These are phyloP conservation scores for Fusarium annulatum DNA, from an alignment of 2,329 filamentous ascomycete species.

Conservation along the genomic window DNA sequence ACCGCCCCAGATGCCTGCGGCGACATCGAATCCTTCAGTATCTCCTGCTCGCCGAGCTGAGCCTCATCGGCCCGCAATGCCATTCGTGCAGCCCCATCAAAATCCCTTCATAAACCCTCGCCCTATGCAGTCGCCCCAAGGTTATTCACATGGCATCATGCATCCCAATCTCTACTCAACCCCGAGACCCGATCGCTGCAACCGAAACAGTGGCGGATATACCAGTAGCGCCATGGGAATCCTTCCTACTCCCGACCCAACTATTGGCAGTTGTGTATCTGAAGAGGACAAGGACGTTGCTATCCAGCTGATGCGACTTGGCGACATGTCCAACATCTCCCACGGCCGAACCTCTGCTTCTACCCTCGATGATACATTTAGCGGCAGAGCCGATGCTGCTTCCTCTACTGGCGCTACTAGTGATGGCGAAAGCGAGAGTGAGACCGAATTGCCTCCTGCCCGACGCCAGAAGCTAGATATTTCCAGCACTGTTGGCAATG, in stretches of 20 bases:
- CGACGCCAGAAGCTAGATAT: constrained; percentile 68
- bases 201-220: constrained; percentile 72
- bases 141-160: constrained; percentile 64
- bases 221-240: constrained; percentile 64
- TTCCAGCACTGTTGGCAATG: constrained; percentile 56
- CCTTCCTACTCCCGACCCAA: constrained; percentile 95
- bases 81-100: constrained; percentile 80
- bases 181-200: constrained; percentile 70
- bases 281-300: constrained; percentile 95
- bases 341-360: constrained; percentile 94
- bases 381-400: constrained; percentile 84
- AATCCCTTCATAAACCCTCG: constrained; percentile 83
- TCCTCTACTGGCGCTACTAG: constrained; percentile 89
- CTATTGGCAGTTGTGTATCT: constrained; percentile 94
- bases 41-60: constrained; percentile 88
- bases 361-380: constrained; percentile 92
- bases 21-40: constrained; percentile 96
- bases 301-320: constrained; percentile 94
- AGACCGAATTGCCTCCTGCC: constrained; percentile 68
- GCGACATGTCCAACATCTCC: constrained; percentile 92
- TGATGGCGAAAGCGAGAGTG: constrained; percentile 76
- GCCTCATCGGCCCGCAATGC: constrained; percentile 76
- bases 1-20: constrained; percentile 91
- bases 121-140: constrained; percentile 85
- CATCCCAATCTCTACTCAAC: constrained; percentile 71